These are phyloP conservation scores for Aspergillus aculeatinus DNA, from an alignment of 2,329 filamentous ascomycete genomes.

Conservation along the genomic window DNA sequence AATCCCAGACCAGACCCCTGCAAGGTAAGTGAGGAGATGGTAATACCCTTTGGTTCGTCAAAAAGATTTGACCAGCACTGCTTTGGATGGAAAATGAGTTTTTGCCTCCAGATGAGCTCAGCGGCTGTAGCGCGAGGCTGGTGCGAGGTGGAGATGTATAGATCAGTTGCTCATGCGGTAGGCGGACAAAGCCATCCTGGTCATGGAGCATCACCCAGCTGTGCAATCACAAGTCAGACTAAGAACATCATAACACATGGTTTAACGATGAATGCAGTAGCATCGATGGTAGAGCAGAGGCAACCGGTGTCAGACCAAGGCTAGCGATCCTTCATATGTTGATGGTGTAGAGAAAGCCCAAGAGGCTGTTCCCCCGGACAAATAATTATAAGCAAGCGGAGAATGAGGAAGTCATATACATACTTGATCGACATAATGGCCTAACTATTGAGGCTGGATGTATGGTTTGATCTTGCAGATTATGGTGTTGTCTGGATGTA, in stretches of 20 bases:
- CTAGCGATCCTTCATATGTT: neutral
- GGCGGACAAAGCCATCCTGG: constrained; percentile 70
- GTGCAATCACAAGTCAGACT: constrained; percentile 10
- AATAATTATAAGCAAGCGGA: neutral
- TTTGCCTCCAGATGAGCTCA: constrained; percentile 63
- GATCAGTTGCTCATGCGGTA: constrained; percentile 79
- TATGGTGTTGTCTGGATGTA: neutral
- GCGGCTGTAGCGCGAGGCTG: constrained; percentile 70
- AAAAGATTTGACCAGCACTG: constrained; percentile 71
- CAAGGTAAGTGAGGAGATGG: constrained; percentile 8
- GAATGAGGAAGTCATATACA: constrained; percentile 20
- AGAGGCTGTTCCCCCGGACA: neutral
- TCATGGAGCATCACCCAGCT: constrained; percentile 93
- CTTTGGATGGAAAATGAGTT: constrained; percentile 69
- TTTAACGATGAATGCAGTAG: too few species aligned
- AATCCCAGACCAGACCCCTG: too few species aligned
- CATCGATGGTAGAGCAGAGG: too few species aligned
- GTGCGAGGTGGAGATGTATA: constrained; percentile 79
- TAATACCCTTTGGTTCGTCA: constrained; percentile 80
- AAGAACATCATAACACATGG: neutral
- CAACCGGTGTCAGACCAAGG: too few species aligned
- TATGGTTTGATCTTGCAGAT: constrained; percentile 38
- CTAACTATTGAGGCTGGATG: constrained; percentile 25
- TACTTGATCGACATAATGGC: constrained; percentile 48
- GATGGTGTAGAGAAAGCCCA: neutral